Evolutionary conservation across 2,329 filamentous ascomycete species (phyloP), one percentile per base, ranked within the genome.

Genomic region (Verticillium albo-atrum): DNA sequence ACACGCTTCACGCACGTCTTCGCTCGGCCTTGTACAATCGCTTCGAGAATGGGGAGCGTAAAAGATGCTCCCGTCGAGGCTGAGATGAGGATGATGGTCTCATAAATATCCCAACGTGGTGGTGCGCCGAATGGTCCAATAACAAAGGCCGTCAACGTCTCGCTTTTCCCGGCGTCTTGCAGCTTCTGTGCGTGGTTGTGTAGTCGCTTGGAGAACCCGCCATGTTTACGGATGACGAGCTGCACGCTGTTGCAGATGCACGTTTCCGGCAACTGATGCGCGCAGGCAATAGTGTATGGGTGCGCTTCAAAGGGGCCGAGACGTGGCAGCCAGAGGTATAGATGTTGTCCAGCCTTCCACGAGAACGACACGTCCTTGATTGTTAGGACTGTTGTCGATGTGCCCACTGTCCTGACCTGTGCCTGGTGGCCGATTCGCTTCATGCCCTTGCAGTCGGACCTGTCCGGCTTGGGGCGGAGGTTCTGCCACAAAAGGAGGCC

Each of bases 51-150:
- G 0, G 84, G 84, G 6, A 87, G 70, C 1, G 82, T 84, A 58
- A 84, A 87, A 3, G 84, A 87, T 1, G 84, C 81, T n/a, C 85
- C 85, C 0, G 85, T 88, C 0, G 84, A 87, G 0, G 84, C 84
- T 0, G 83, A 84, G 50, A 87, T 81, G 3, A 88, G 74, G 4
- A 88, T 72, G 51, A 87, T 69, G 0, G 83, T 84, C 69, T 87
- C 85, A 67, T 82, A 87, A 0, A 81, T 74, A 54, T 85, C 77
- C 81, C 82, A 86, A 4, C 75, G 74, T 0, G 83, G 82, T 2
- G 83, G 82, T 4, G 71, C 71, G 17, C 84, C 84, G 53, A 81
- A 87, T 0, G 84, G 85, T 0, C 85, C 84, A 1, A 79, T 74
- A 2, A 87, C 74, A 37, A 86, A 82, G 1, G 76, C 76, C 15